Evolutionary conservation across 2,329 filamentous ascomycete species (phyloP).

Genomic region (Bertia moriformis): DNA sequence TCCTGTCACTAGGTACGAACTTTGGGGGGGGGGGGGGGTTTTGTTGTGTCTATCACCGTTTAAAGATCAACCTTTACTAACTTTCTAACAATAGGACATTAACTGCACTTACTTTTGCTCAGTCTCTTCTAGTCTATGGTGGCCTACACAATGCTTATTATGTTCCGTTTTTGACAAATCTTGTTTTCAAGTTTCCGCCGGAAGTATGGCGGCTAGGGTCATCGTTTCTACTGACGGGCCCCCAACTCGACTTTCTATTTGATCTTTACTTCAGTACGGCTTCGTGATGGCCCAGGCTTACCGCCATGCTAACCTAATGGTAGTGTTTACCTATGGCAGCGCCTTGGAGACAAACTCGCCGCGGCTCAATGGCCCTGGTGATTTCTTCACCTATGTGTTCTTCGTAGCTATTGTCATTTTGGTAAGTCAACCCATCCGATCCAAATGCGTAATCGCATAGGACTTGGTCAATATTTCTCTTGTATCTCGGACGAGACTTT

Average conservation of each 20-base stretch:
- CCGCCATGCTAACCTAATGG: conserved; percentile 12
- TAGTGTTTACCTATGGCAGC: conserved; percentile 54
- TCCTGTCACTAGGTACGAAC: background rate
- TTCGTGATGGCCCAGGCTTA: conserved; percentile 6
- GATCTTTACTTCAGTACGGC: conserved; percentile 54
- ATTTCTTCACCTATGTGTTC: conserved; percentile 51
- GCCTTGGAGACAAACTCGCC: conserved; percentile 44
- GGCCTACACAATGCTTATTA: conserved; percentile 29
- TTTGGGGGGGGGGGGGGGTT: no score
- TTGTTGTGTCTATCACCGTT: no score
- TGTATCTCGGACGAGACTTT: no score
- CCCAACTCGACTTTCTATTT: conserved; percentile 33
- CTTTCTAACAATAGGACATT: conserved; percentile 36
- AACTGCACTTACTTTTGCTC: conserved; percentile 39
- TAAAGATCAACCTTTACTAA: background rate
- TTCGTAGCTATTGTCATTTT: conserved; percentile 47
- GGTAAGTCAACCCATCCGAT: conserved; percentile 31
- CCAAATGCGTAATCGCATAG: no score
- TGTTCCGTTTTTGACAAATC: conserved; percentile 31
- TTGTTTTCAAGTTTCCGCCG: conserved; percentile 31
- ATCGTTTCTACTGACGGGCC: conserved; percentile 17
- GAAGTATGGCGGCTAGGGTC: conserved; percentile 20
- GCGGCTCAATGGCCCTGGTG: conserved; percentile 45
- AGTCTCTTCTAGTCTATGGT: conserved; percentile 43
- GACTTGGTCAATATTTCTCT: no score